Evolutionary conservation across 1,139 yeast genomes (phyloP), one percentile per base, ranked within the genome.

Genomic region (Candida glucosophila): DNA sequence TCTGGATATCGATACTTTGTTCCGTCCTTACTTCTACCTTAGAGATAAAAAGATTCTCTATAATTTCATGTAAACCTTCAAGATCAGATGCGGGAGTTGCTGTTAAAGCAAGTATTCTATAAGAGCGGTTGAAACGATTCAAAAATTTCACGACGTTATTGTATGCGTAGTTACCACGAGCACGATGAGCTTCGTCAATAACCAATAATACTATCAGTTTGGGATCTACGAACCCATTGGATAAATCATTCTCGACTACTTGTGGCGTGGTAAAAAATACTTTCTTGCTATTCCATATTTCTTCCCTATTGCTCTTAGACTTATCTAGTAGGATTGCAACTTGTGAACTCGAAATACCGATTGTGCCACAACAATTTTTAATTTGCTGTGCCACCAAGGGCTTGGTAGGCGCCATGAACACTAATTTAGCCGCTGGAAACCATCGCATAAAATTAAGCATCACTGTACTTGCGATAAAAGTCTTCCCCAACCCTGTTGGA

Each of bases 381-480:
- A 90, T 81, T 50, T 92, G 98, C 52, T 92, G 99, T 0, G 95
- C 90, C n/a, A 92, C 98, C 32, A 92, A 63, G 0, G 99, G 99
- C 38, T 86, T 66, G 1, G 99, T 92, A 0, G 99, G 99, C 0
- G 99, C 98, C 78, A 90, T 77, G 47, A 92, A 92, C 5, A 92
- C 70, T 36, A 90, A 73, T 45, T 86, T 90, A 4, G 86, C 74
- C 9, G 57, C 52, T 6, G 71, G 72, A 25, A 77, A 81, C 98
- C 98, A 92, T 26, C 94, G 58, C 40, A 71, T 76, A 54, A 71
- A 92, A 46, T 92, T 92, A 30, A 88, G 63, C 85, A 92, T 92
- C 15, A 90, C 92, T 0, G 95, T 79, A 22, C 93, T 77, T 2
- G 98, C 97, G 42, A 92, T 86, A 39, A 92, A 86, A 0, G 99